A percentile compares a stretch with the other conserved stretches of the same genome.
Conservation (phyloP, 2,329 filamentous ascomycete genomes). For the Akanthomyces muscarius region DNA sequence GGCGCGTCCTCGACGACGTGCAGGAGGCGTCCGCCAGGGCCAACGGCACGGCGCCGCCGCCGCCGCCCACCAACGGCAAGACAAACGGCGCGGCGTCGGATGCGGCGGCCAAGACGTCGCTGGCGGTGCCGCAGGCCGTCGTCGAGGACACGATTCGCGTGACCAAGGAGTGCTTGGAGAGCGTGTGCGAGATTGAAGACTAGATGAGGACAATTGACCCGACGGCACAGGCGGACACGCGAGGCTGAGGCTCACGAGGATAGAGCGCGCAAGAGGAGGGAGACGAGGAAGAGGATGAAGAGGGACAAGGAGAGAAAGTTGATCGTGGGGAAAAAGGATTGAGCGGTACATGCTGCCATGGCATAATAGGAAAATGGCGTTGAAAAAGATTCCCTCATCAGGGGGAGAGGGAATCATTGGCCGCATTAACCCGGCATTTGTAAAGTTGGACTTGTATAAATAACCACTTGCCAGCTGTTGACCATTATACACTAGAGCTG, state of each 20-base stretch:
- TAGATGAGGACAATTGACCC: constrained; percentile 2
- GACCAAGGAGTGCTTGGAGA: constrained; percentile 55
- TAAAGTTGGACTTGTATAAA: constrained; percentile 10
- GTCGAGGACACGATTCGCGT: constrained; percentile 59
- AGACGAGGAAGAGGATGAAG: neutral
- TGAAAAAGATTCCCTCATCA: neutral
- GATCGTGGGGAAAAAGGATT: too few species aligned
- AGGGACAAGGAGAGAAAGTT: neutral
- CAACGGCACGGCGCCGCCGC: neutral
- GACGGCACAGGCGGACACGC: too few species aligned
- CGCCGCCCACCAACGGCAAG: constrained; percentile 24
- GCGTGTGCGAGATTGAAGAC: constrained; percentile 39
- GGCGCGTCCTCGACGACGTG: constrained; percentile 59
- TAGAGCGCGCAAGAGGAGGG: neutral
- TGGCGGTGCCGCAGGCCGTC: constrained; percentile 57
- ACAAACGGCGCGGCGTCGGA: constrained; percentile 14
- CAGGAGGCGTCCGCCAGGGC: constrained; percentile 41
- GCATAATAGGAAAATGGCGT: too few species aligned
- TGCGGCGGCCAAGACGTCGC: constrained; percentile 27
- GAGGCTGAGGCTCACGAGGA: too few species aligned
- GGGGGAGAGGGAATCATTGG: neutral
- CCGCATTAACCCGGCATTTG: neutral
- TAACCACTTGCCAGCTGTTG: neutral
- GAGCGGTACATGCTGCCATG: too few species aligned
- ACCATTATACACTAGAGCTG: neutral